These are phyloP conservation scores for Imleria badia DNA, from an alignment of 768 basidiomycete species.

Conservation along the genomic window DNA sequence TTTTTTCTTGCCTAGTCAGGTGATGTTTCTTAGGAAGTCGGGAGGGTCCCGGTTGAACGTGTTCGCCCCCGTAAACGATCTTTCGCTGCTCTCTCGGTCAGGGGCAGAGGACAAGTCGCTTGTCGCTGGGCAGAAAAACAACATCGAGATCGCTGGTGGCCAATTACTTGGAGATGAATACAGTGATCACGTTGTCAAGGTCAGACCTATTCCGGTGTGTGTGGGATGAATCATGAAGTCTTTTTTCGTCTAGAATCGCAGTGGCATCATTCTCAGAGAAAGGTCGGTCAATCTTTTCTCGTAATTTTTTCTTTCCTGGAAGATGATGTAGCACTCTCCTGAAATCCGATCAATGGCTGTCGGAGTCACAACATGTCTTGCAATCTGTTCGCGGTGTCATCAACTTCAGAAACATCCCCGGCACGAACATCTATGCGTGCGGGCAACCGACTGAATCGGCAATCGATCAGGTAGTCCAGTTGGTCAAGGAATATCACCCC, in stretches of 20 bases:
- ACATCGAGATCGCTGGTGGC: slow-evolving; percentile 73
- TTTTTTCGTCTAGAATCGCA: slow-evolving; percentile 65
- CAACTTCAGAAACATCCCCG: slow-evolving; percentile 86
- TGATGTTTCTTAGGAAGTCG: slow-evolving; percentile 79
- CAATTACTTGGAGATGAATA: slow-evolving; percentile 94
- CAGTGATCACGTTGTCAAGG: slow-evolving; percentile 90
- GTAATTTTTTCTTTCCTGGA: not conserved
- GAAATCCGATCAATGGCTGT: slow-evolving; percentile 92
- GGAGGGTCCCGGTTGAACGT: slow-evolving; percentile 80
- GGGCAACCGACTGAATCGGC: slow-evolving; percentile 90
- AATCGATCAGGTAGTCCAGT: slow-evolving; percentile 72
- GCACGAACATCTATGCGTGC: slow-evolving; percentile 83
- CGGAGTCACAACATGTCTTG: slow-evolving; percentile 64
- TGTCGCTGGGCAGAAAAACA: slow-evolving; percentile 69
- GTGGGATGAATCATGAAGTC: not conserved
- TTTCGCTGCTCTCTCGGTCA: slow-evolving; percentile 76
- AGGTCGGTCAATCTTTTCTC: slow-evolving; percentile 47
- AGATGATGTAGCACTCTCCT: slow-evolving; percentile 61
- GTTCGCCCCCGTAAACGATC: slow-evolving; percentile 90
- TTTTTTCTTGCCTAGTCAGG: slow-evolving; percentile 55
- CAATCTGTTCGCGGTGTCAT: slow-evolving; percentile 86
- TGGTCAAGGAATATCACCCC: slow-evolving; percentile 62
- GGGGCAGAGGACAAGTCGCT: slow-evolving; percentile 56
- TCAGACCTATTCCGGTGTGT: slow-evolving; percentile 28
- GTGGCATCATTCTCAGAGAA: slow-evolving; percentile 91